Base-by-base conservation (phyloP, 169 alveolate genomes). In the Plasmodium malariae region DNA sequence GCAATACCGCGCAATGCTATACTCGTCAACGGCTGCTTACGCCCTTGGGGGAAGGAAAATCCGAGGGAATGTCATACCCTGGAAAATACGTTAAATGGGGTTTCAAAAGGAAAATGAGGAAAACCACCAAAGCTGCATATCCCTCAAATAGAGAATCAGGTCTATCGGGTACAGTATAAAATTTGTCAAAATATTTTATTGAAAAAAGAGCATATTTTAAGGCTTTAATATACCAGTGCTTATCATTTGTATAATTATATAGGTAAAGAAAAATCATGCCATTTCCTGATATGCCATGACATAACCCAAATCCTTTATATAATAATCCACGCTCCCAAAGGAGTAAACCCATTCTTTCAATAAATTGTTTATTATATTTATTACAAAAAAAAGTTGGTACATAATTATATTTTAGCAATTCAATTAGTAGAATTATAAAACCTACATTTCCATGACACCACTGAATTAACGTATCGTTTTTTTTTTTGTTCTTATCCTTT, bases 371-470 rank as follows among this genome's bases (percentile, higher is more conserved):
- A 37, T 36, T 78, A 62, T 78, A 78, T 37, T 78, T 78, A 4
- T 45, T 65, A 24, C 45, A 21, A 49, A 78, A 78, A 45, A 62
- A 14, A 26, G 11, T 62, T 48, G 89, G 89, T 49, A 55, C 69
- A 62, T 62, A 30, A 14, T 67, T 36, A 14, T 57, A 78, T 24
- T 78, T 60, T 40, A 78, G 48, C 37, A 78, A 78, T 68, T 78
- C 76, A 45, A 78, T 60, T 40, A 78, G 30, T 62, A 78, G 32
- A 14, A 78, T 78, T 40, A 78, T 36, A n/a, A 62, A 78, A 12
- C 89, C 89, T 65, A 63, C 21, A 48, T 78, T 78, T 1, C 89
- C 89, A 63, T 78, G 89, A 24, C 89, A 78, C 89, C 89, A 78
- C 28, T 78, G 89, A 55, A 78, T 40, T 78, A 78, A 45, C 2